A percentile compares a stretch with the other conserved stretches of the same genome.
phyloP scores from a whole-genome alignment of 2,329 filamentous ascomycete genomes.

The Ophioceras dolichostomum region DNA sequence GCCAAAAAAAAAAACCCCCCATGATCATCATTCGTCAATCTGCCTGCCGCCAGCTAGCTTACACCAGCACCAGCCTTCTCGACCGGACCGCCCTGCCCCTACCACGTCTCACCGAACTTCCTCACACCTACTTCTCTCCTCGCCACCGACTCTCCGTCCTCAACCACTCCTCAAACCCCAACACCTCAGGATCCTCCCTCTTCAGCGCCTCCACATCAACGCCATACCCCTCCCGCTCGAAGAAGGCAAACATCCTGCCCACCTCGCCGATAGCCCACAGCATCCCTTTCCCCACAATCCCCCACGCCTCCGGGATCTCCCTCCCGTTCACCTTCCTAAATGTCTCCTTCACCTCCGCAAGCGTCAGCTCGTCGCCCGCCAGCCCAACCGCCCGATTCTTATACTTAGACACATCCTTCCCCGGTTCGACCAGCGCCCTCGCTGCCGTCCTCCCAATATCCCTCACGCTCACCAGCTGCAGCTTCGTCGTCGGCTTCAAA shows the following conservation, averaged over 20 bases:
- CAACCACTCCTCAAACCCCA: conserved; percentile 24
- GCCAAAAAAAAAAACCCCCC: no score
- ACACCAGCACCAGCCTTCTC: no score
- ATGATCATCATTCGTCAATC: no score
- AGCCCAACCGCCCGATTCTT: conserved; percentile 19
- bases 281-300: conserved; percentile 15
- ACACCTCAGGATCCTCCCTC: conserved; percentile 15
- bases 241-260: conserved; percentile 22
- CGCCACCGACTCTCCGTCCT: conserved; percentile 19
- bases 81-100: no score
- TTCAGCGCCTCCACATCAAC: conserved; percentile 20
- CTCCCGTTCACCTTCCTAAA: conserved; percentile 13
- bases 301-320: conserved; percentile 19
- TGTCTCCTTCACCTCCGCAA: conserved; percentile 15
- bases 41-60: no score
- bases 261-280: conserved; percentile 17
- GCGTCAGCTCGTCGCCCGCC: conserved; percentile 19
- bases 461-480: conserved; percentile 23
- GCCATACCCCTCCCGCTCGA: conserved; percentile 25
- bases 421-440: conserved; percentile 15
- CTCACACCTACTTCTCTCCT: conserved; percentile 4
- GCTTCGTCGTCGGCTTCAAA: conserved; percentile 13
- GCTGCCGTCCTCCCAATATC: conserved; percentile 26
- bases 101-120: not conserved
- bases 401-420: conserved; percentile 15